These are phyloP conservation scores for Coniferiporia weirii DNA, from an alignment of 1,284 basidiomycete genomes.

Conservation along the genomic window DNA sequence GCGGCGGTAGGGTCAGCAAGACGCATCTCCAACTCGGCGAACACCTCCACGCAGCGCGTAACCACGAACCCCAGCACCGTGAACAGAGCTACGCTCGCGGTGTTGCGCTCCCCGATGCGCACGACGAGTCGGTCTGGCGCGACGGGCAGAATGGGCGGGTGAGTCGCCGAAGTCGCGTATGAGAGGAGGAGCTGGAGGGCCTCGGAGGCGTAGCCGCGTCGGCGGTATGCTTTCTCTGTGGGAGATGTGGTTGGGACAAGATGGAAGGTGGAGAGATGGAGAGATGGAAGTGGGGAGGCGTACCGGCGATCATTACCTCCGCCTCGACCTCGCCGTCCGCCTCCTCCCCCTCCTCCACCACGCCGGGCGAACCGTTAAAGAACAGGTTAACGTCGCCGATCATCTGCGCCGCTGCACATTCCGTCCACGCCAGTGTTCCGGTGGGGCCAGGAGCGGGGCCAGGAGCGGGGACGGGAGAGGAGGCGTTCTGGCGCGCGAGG, in stretches of 20 bases:
- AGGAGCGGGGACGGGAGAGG: not conserved
- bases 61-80: conserved; percentile 62
- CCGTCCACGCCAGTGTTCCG: conserved; percentile 25
- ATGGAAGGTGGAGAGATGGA: too few species aligned
- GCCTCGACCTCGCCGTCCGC: conserved; percentile 56
- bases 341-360: conserved; percentile 33
- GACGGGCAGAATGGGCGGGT: conserved; percentile 32
- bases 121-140: conserved; percentile 43
- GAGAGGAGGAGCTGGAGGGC: conserved; percentile 62
- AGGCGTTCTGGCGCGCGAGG: conserved; percentile 40
- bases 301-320: conserved; percentile 86
- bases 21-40: conserved; percentile 70
- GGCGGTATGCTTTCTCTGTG: conserved; percentile 52
- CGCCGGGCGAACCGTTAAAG: conserved; percentile 48
- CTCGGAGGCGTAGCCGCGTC: conserved; percentile 63
- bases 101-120: conserved; percentile 50
- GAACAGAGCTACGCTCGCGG: conserved; percentile 55
- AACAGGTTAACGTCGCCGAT: conserved; percentile 93
- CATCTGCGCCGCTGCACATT: conserved; percentile 59
- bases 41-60: conserved; percentile 64
- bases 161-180: conserved; percentile 44
- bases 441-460: not conserved
- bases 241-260: too few species aligned
- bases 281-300: not conserved
- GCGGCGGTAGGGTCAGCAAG: not conserved